Percentiles rank a stretch among this genome's conserved stretches.
These are phyloP conservation scores for Xylaria acuta DNA, from an alignment of 495 filamentous ascomycete genomes.

Conservation along the genomic window DNA sequence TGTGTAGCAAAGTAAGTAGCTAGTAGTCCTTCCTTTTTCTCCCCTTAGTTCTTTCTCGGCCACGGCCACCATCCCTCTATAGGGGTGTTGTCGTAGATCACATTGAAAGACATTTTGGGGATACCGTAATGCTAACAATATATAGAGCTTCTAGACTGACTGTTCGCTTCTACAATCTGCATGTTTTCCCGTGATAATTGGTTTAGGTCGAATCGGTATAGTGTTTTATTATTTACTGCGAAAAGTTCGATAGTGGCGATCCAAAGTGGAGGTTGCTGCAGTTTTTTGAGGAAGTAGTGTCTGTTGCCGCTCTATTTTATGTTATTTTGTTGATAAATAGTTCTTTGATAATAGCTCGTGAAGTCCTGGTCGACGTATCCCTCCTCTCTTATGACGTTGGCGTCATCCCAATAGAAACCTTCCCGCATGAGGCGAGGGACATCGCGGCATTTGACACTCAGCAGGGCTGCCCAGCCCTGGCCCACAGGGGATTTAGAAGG, in stretches of 20 bases:
- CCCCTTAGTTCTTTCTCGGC: not conserved
- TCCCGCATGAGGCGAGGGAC: slow-evolving; percentile 24
- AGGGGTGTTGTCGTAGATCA: not conserved
- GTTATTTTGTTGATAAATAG: too few relatives aligned
- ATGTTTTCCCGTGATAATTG: not conserved
- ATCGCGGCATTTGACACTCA: slow-evolving; percentile 10
- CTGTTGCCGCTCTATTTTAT: not conserved
- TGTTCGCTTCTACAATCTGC: not conserved
- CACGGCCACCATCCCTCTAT: slow-evolving; percentile 10
- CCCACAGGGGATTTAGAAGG: not conserved
- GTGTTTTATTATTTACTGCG: not conserved
- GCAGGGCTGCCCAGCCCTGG: slow-evolving; percentile 13
- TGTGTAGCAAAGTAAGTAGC: not conserved
- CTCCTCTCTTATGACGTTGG: not conserved
- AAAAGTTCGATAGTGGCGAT: not conserved
- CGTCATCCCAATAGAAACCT: not conserved
- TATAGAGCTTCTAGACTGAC: not conserved
- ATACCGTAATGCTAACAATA: not conserved
- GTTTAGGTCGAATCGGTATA: not conserved
- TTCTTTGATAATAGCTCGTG: not conserved
- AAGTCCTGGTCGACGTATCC: not conserved
- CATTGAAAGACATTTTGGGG: not conserved
- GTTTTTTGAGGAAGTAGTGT: slow-evolving; percentile 11
- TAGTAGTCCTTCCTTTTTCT: not conserved
- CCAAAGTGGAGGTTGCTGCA: not conserved